Evolutionary conservation across 139 green algal genomes (phyloP).

Genomic region (Nannochloris sp.): DNA sequence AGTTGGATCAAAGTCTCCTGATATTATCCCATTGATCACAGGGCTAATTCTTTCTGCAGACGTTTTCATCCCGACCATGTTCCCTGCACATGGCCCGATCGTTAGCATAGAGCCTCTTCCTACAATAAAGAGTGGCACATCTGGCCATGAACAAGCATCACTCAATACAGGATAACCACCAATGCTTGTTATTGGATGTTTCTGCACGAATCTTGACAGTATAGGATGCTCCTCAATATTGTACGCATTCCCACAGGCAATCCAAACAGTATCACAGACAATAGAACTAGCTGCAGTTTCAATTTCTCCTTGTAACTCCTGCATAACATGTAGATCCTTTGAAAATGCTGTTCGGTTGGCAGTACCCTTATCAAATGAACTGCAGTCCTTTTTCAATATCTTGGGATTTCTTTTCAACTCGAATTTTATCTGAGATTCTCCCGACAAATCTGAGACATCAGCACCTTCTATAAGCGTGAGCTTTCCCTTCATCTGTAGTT

Average conservation of each 20-base stretch:
- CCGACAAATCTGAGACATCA: not conserved
- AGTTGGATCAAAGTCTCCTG: not conserved
- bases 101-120: constrained; percentile 16
- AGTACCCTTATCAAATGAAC: not conserved
- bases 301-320: not conserved
- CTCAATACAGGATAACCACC: constrained; percentile 18
- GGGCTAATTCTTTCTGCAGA: constrained; percentile 16
- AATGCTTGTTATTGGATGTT: not conserved
- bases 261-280: constrained; percentile 14
- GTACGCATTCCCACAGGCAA: constrained; percentile 24
- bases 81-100: constrained; percentile 18
- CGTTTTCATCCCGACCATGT: constrained; percentile 16
- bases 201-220: constrained; percentile 2
- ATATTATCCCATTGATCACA: constrained; percentile 9
- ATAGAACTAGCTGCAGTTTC: not conserved
- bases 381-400: not conserved
- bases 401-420: not conserved
- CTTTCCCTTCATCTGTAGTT: not conserved
- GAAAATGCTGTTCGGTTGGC: not conserved
- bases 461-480: not conserved
- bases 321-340: not conserved
- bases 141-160: constrained; percentile 11
- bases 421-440: not conserved
- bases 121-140: constrained; percentile 10
- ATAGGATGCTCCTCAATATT: constrained; percentile 7